These are phyloP conservation scores for Skeletonema grethae DNA, from an alignment of 108 stramenopile species.

Conservation along the genomic window DNA sequence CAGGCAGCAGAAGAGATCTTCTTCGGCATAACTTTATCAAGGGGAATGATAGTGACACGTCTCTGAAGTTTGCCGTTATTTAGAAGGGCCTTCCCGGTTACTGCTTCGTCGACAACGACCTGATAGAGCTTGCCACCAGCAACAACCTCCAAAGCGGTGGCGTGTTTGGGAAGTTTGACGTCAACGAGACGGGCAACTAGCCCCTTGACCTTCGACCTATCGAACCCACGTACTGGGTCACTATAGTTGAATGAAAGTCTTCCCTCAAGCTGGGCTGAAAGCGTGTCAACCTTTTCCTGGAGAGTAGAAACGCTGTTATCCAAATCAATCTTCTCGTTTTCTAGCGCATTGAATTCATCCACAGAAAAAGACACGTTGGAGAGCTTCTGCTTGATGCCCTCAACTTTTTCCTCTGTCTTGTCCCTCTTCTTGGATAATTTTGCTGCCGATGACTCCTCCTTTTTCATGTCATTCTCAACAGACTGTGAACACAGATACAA, in stretches of 20 bases:
- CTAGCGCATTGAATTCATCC: slow-evolving; percentile 60
- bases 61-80: slow-evolving; percentile 90
- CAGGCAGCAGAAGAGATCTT: slow-evolving; percentile 55
- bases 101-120: slow-evolving; percentile 97
- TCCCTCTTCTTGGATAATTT: slow-evolving; percentile 64
- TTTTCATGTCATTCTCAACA: slow-evolving; percentile 87
- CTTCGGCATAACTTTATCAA: slow-evolving; percentile 89
- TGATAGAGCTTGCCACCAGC: slow-evolving; percentile 95
- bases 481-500: slow-evolving; percentile 32
- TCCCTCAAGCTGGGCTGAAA: slow-evolving; percentile 83
- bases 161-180: slow-evolving; percentile 73
- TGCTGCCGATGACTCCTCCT: slow-evolving; percentile 72
- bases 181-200: slow-evolving; percentile 90
- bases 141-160: slow-evolving; percentile 97
- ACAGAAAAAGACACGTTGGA: slow-evolving; percentile 61
- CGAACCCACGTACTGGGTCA: slow-evolving; percentile 93
- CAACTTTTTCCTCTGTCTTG: slow-evolving; percentile 55
- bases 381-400: slow-evolving; percentile 42
- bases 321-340: slow-evolving; percentile 71
- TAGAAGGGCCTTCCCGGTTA: slow-evolving; percentile 94
- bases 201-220: slow-evolving; percentile 93
- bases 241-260: slow-evolving; percentile 91
- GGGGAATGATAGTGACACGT: slow-evolving; percentile 97
- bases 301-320: slow-evolving; percentile 57
- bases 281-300: slow-evolving; percentile 69